Percentiles rank a stretch among this genome's conserved stretches.
Evolutionary conservation across 2,329 filamentous ascomycete species (phyloP).

Genomic region (Cladosporium sp.): DNA sequence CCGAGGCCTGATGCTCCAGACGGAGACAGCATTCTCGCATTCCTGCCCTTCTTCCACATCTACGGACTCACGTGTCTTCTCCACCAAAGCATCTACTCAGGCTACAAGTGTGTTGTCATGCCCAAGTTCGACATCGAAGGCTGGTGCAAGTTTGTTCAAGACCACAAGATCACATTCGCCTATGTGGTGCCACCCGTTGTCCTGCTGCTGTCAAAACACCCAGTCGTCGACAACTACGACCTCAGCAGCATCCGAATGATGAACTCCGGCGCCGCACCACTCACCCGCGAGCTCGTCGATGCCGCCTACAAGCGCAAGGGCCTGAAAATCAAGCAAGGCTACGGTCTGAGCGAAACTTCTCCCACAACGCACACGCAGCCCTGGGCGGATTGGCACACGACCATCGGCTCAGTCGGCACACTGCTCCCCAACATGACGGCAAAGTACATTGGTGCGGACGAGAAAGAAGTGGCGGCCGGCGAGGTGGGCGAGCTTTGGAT

Average conservation of each 20-base stretch:
- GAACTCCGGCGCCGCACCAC: slow-evolving; percentile 80
- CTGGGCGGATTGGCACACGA: slow-evolving; percentile 70
- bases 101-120: slow-evolving; percentile 65
- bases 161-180: slow-evolving; percentile 67
- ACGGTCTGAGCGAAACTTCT: slow-evolving; percentile 82
- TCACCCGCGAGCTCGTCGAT: slow-evolving; percentile 75
- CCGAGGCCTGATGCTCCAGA: slow-evolving; percentile 44
- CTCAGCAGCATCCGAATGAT: slow-evolving; percentile 74
- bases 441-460: slow-evolving; percentile 65
- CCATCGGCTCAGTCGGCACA: slow-evolving; percentile 72
- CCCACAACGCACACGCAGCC: slow-evolving; percentile 68
- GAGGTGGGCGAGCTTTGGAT: slow-evolving; percentile 60
- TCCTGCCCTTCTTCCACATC: slow-evolving; percentile 87
- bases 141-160: slow-evolving; percentile 72
- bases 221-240: slow-evolving; percentile 73
- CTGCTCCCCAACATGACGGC: slow-evolving; percentile 74
- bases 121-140: slow-evolving; percentile 75
- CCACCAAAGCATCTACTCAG: slow-evolving; percentile 61
- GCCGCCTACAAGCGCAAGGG: slow-evolving; percentile 68
- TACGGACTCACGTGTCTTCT: slow-evolving; percentile 75
- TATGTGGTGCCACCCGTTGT: slow-evolving; percentile 85
- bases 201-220: slow-evolving; percentile 73
- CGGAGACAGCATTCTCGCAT: slow-evolving; percentile 69
- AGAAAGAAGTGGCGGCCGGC: slow-evolving; percentile 57
- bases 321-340: slow-evolving; percentile 84